Evolutionary conservation across 805 yeast species (phyloP).

Genomic region (Candida fluviatilis): DNA sequence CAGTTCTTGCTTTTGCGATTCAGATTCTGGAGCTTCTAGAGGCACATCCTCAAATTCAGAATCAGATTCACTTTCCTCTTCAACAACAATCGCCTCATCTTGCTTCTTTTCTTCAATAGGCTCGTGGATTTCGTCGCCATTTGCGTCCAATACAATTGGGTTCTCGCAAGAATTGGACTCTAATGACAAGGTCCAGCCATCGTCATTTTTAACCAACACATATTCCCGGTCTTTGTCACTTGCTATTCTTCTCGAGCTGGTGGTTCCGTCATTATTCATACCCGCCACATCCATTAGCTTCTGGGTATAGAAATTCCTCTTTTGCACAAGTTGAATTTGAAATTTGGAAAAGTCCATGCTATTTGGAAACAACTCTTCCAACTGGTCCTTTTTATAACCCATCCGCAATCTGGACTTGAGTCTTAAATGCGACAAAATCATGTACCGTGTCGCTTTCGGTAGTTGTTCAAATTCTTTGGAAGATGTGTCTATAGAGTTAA

Average conservation of each 20-base stretch:
- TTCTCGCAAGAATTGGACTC: conserved; percentile 37
- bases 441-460: conserved; percentile 86
- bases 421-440: conserved; percentile 78
- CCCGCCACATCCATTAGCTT: conserved; percentile 80
- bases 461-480: conserved; percentile 71
- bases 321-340: conserved; percentile 89
- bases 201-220: conserved; percentile 66
- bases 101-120: not conserved
- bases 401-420: conserved; percentile 83
- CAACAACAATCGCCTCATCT: conserved; percentile 3
- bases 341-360: conserved; percentile 88
- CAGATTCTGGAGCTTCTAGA: conserved; percentile 20
- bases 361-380: conserved; percentile 75
- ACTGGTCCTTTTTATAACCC: conserved; percentile 92
- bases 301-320: conserved; percentile 88
- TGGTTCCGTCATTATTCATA: conserved; percentile 53
- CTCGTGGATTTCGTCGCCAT: conserved; percentile 16
- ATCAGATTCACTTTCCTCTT: conserved; percentile 11
- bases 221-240: conserved; percentile 80
- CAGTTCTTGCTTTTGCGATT: conserved; percentile 23
- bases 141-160: conserved; percentile 52
- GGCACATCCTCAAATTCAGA: conserved; percentile 61
- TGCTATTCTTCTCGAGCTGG: conserved; percentile 58
- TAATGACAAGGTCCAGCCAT: conserved; percentile 80
- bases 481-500: conserved; percentile 76